phyloP scores from a whole-genome alignment of 1,284 basidiomycete genomes.

The Cutaneotrichosporon daszewskae region DNA sequence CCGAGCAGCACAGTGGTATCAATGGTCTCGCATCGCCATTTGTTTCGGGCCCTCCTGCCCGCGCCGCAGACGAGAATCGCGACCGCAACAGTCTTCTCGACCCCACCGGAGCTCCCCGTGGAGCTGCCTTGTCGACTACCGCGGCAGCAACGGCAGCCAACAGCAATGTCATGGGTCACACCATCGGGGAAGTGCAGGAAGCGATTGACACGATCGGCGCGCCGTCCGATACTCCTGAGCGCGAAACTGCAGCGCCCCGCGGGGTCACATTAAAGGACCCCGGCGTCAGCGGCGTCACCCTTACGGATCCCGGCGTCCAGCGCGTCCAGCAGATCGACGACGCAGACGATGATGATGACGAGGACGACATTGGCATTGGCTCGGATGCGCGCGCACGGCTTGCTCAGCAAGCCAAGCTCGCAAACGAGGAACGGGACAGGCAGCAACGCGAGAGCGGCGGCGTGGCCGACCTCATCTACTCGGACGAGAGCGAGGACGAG shows the following conservation, averaged over 20 bases:
- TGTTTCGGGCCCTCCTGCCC: background rate
- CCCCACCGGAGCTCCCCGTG: constrained; percentile 10
- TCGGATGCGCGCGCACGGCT: constrained; percentile 61
- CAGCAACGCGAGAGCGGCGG: constrained; percentile 37
- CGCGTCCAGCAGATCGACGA: constrained; percentile 26
- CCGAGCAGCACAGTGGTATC: background rate
- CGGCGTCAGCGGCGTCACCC: no score
- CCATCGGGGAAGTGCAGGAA: constrained; percentile 78
- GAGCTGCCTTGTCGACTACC: background rate
- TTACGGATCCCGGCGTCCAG: background rate
- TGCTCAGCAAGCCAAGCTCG: constrained; percentile 61
- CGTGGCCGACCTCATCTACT: constrained; percentile 42
- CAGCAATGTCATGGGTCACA: constrained; percentile 64
- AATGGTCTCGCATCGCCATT: constrained; percentile 10
- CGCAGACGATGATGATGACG: constrained; percentile 49
- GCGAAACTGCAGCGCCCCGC: no score
- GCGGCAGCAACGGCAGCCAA: background rate
- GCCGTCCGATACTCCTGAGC: background rate
- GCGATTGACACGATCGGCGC: constrained; percentile 69
- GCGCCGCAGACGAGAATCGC: constrained; percentile 1
- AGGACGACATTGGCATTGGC: constrained; percentile 53
- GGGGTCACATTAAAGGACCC: constrained; percentile 18
- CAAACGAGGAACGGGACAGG: constrained; percentile 54
- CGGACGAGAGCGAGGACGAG: constrained; percentile 49
- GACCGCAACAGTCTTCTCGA: constrained; percentile 16